These are phyloP conservation scores for Trichoderma guizhouense DNA, from an alignment of 2,329 filamentous ascomycete species.

Conservation along the genomic window DNA sequence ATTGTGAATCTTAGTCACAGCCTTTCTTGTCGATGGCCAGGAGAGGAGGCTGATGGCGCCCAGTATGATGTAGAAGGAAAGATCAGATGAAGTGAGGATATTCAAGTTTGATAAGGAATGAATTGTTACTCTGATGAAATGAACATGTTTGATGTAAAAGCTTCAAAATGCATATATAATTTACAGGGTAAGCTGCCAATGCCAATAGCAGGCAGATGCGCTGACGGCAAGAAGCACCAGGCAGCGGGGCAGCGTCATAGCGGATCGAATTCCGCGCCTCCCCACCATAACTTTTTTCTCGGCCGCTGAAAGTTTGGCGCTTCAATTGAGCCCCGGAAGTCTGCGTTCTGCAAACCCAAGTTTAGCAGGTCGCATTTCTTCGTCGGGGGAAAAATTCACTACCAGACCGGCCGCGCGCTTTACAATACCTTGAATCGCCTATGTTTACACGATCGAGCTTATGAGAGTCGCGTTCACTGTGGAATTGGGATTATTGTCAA, in stretches of 20 bases:
- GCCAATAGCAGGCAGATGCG: slow-evolving; percentile 15
- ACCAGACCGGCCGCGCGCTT: not conserved
- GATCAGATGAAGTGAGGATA: not conserved
- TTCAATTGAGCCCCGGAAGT: not conserved
- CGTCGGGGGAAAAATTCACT: not conserved
- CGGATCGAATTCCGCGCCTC: slow-evolving; percentile 17
- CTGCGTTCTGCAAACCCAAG: not conserved
- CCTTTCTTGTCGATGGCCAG: not conserved
- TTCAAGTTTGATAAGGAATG: not conserved
- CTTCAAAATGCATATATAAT: not conserved
- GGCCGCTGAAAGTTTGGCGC: slow-evolving; percentile 8
- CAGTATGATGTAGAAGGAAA: not conserved
- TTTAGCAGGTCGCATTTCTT: not conserved
- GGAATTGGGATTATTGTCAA: not conserved
- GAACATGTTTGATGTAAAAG: not conserved
- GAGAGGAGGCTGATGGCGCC: too few relatives aligned
- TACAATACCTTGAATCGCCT: too few relatives aligned
- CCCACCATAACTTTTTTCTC: slow-evolving; percentile 17
- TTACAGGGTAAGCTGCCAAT: not conserved
- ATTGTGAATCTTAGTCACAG: slow-evolving; percentile 21
- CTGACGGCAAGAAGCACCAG: slow-evolving; percentile 16
- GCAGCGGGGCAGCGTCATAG: slow-evolving; percentile 16
- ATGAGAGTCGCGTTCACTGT: not conserved
- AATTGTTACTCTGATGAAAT: not conserved
- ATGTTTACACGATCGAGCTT: not conserved